phyloP scores from a whole-genome alignment of 148 eudicot genomes.

The Salicornia ramosissima region DNA sequence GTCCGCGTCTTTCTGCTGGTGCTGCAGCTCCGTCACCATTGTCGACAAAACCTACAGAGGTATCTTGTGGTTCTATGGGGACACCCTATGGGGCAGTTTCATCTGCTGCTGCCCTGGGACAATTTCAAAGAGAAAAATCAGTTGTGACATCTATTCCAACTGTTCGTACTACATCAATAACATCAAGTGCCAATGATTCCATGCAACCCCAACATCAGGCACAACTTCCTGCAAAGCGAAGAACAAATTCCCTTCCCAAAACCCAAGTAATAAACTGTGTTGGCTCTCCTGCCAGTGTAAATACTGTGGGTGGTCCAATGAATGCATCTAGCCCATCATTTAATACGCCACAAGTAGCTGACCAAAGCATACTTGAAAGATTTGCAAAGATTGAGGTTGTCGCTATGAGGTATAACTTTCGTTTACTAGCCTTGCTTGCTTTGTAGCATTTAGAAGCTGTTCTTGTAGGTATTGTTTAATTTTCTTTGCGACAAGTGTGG shows the following conservation, averaged over 20 bases:
- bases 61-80: conserved; percentile 73
- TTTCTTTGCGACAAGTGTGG: no score
- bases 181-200: conserved; percentile 72
- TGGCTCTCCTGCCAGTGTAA: conserved; percentile 84
- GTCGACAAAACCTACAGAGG: conserved; percentile 69
- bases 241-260: conserved; percentile 72
- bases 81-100: conserved; percentile 59
- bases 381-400: conserved; percentile 68
- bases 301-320: conserved; percentile 65
- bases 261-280: conserved; percentile 66
- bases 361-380: conserved; percentile 56
- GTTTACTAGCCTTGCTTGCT: background rate
- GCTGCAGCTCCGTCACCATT: conserved; percentile 71
- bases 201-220: conserved; percentile 74
- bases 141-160: conserved; percentile 50
- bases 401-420: conserved; percentile 51
- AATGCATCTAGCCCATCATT: conserved; percentile 80
- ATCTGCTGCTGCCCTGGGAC: conserved; percentile 50
- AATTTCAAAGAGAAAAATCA: conserved; percentile 66
- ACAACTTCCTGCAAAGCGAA: conserved; percentile 58
- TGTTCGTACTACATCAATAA: conserved; percentile 56
- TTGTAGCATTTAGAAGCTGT: conserved; percentile 1
- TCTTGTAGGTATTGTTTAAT: no score
- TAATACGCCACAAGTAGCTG: conserved; percentile 52
- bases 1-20: conserved; percentile 80